phyloP scores from a whole-genome alignment of 1,284 basidiomycete species.

The Microbotryomycetes sp. region DNA sequence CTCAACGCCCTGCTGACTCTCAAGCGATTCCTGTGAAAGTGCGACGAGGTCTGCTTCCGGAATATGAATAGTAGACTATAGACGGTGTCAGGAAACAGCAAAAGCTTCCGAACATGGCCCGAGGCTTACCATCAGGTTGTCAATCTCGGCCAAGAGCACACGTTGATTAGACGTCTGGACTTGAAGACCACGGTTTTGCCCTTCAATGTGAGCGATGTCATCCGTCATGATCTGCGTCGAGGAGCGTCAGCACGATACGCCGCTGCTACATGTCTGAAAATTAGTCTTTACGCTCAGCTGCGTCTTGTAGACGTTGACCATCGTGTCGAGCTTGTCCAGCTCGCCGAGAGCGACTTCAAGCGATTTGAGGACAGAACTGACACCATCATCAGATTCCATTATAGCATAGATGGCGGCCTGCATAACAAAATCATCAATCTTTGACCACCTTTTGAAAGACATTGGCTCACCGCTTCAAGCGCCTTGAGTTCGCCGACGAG shows the following conservation, averaged over 20 bases:
- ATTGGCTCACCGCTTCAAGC: constrained; percentile 64
- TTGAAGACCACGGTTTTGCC: constrained; percentile 91
- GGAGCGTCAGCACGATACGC: not conserved
- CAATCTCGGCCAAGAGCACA: constrained; percentile 67
- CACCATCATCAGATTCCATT: constrained; percentile 78
- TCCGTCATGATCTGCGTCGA: constrained; percentile 70
- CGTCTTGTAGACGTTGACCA: constrained; percentile 84
- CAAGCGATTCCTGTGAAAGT: constrained; percentile 77
- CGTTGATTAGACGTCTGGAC: constrained; percentile 96
- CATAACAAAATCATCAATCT: too few relatives aligned
- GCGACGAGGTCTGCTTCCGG: constrained; percentile 64
- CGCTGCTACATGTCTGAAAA: not conserved
- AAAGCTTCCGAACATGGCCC: constrained; percentile 1
- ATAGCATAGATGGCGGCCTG: constrained; percentile 96
- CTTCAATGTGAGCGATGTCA: constrained; percentile 92
- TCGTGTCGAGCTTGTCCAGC: constrained; percentile 37
- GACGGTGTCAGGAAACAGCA: not conserved
- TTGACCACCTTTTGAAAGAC: too few relatives aligned
- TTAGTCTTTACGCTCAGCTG: constrained; percentile 68
- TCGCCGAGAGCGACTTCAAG: constrained; percentile 38
- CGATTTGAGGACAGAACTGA: constrained; percentile 75
- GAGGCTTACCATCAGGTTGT: constrained; percentile 65
- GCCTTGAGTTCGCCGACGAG: constrained; percentile 79
- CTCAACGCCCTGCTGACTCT: constrained; percentile 65
- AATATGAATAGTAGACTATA: constrained; percentile 86